Percentiles rank a stretch among this genome's conserved stretches.
Evolutionary conservation across 2,329 filamentous ascomycete genomes (phyloP).

Genomic region (Aspergillus aculeatinus): DNA sequence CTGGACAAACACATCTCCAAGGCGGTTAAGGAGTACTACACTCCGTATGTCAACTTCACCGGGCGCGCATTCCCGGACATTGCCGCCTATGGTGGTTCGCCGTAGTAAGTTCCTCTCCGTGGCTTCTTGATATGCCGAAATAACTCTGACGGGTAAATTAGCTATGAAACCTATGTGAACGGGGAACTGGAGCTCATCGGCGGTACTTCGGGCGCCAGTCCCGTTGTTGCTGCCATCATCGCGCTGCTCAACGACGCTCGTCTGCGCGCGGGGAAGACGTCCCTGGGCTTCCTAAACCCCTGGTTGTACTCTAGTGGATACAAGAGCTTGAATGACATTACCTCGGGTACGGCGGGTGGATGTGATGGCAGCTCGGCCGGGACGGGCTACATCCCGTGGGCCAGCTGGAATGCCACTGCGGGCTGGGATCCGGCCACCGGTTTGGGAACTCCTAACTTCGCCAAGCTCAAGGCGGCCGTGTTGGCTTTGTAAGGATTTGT

Average conservation of each 20-base stretch:
- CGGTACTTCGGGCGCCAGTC: neutral
- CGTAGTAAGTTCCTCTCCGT: constrained; percentile 43
- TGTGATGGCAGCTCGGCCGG: constrained; percentile 32
- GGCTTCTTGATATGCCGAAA: neutral
- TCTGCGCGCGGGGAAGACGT: constrained; percentile 41
- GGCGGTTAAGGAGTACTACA: constrained; percentile 36
- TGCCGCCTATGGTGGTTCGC: constrained; percentile 54
- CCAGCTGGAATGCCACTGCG: constrained; percentile 31
- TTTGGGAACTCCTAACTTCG: constrained; percentile 33
- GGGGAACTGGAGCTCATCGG: neutral
- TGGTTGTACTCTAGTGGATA: constrained; percentile 54
- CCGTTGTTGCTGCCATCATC: neutral
- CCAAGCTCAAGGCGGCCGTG: neutral
- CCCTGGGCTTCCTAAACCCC: constrained; percentile 58
- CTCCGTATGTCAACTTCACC: constrained; percentile 50
- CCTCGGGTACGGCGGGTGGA: constrained; percentile 34
- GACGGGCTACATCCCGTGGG: constrained; percentile 25
- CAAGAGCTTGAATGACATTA: constrained; percentile 51
- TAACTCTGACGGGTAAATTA: neutral
- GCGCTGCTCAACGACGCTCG: constrained; percentile 5
- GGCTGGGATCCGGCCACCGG: constrained; percentile 47
- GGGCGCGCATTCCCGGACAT: constrained; percentile 60
- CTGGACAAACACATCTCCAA: constrained; percentile 28
- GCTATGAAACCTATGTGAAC: neutral
- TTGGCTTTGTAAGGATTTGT: neutral